Evolutionary conservation across 768 basidiomycete species (phyloP).

Genomic region (Lepiota brunneoincarnata): DNA sequence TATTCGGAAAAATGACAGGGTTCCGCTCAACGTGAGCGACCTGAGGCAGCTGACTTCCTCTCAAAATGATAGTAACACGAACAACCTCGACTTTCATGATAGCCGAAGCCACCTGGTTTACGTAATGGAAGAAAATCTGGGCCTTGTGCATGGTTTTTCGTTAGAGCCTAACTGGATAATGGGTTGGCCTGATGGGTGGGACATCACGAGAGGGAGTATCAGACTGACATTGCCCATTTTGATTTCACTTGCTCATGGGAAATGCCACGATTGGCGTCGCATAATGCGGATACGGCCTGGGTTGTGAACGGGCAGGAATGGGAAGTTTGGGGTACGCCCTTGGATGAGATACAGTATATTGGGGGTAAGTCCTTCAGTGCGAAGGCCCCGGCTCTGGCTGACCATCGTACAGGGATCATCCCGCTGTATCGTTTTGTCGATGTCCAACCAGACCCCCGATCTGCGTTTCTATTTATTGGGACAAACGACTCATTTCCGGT

Average conservation of each 20-base stretch:
- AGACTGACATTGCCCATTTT: neutral
- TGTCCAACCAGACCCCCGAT: neutral
- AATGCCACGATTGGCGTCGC: neutral
- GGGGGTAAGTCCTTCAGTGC: neutral
- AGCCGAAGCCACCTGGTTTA: neutral
- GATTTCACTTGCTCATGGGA: neutral
- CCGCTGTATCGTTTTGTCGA: slow-evolving; percentile 2
- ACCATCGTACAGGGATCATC: neutral
- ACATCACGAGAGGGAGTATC: neutral
- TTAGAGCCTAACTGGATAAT: slow-evolving; percentile 1
- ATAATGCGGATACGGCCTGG: neutral
- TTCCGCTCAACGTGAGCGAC: neutral
- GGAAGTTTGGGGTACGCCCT: neutral
- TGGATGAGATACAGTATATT: neutral
- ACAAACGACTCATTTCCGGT: neutral
- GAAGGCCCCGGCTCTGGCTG: neutral
- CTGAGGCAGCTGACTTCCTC: neutral
- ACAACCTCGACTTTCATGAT: neutral
- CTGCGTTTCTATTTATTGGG: neutral
- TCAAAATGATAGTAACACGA: neutral
- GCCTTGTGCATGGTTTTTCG: neutral
- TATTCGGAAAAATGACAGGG: neutral
- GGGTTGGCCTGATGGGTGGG: neutral
- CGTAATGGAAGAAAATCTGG: neutral
- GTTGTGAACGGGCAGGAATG: neutral